Conservation (phyloP, 139 green algal genomes). For the Chlorokybus atmophyticus region DNA sequence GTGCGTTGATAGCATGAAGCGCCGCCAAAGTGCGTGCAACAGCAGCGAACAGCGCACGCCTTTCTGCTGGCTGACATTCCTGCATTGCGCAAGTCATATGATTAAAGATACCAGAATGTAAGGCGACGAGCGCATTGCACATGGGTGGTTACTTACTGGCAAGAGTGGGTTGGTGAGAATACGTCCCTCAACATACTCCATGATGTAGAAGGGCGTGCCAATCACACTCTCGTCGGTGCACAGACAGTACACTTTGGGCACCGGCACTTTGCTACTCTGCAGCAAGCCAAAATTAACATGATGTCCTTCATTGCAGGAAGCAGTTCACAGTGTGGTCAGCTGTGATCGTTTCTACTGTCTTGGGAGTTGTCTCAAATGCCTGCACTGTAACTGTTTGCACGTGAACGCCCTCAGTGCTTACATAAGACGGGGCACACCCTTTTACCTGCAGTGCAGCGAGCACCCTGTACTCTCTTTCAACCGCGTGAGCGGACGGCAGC, state of each 20-base stretch:
- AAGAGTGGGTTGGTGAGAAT: conserved; percentile 67
- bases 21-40: conserved; percentile 55
- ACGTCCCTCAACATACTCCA: conserved; percentile 57
- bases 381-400: no score
- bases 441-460: conserved; percentile 52
- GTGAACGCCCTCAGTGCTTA: no score
- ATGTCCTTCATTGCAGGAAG: no score
- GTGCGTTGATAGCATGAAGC: conserved; percentile 60
- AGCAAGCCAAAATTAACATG: no score
- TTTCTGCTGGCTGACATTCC: conserved; percentile 19
- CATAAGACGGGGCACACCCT: no score
- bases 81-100: no score
- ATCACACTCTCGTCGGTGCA: conserved; percentile 64
- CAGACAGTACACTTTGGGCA: conserved; percentile 56
- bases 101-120: no score
- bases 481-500: conserved; percentile 80
- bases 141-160: conserved; percentile 38
- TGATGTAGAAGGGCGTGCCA: conserved; percentile 92
- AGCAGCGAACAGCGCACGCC: conserved; percentile 34
- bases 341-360: no score
- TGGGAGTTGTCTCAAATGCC: no score
- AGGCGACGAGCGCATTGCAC: no score
- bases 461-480: conserved; percentile 75
- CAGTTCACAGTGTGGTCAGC: no score
- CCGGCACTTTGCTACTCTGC: conserved; percentile 47